These are phyloP conservation scores for Xylaria sp. DNA, from an alignment of 2,329 filamentous ascomycete genomes.

Conservation along the genomic window DNA sequence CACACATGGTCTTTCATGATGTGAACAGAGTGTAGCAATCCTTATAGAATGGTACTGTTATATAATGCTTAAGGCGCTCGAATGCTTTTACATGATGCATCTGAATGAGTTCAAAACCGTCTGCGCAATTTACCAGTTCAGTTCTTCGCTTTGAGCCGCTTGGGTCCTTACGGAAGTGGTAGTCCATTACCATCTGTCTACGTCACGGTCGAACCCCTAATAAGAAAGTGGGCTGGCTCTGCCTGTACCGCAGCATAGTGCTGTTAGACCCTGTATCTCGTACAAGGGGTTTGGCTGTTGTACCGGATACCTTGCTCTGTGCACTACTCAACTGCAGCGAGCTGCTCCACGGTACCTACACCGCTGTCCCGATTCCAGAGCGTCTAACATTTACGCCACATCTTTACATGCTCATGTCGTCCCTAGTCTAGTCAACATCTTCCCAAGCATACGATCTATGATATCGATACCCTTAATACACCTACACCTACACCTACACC, in stretches of 20 bases:
- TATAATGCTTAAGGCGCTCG: background rate
- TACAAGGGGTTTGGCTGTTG: background rate
- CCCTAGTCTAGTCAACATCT: slow-evolving; percentile 1
- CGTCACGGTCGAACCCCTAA: background rate
- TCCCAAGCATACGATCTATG: background rate
- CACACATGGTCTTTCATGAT: slow-evolving; percentile 17
- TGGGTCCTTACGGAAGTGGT: no score
- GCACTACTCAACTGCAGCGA: background rate
- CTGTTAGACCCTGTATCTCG: background rate
- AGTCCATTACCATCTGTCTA: background rate
- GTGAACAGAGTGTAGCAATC: background rate
- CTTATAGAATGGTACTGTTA: background rate
- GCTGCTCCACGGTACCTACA: background rate
- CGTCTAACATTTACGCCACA: slow-evolving; percentile 12
- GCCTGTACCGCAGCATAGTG: background rate
- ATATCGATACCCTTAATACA: slow-evolving; percentile 6
- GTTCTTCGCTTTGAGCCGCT: background rate
- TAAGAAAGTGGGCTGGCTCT: background rate
- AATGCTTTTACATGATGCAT: background rate
- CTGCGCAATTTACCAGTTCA: background rate
- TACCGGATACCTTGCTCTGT: background rate
- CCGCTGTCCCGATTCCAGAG: background rate
- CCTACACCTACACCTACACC: background rate
- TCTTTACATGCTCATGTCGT: slow-evolving; percentile 6
- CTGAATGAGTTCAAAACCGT: background rate